Conservation (phyloP, 169 alveolate genomes). For the Cyclospora cayetanensis region DNA sequence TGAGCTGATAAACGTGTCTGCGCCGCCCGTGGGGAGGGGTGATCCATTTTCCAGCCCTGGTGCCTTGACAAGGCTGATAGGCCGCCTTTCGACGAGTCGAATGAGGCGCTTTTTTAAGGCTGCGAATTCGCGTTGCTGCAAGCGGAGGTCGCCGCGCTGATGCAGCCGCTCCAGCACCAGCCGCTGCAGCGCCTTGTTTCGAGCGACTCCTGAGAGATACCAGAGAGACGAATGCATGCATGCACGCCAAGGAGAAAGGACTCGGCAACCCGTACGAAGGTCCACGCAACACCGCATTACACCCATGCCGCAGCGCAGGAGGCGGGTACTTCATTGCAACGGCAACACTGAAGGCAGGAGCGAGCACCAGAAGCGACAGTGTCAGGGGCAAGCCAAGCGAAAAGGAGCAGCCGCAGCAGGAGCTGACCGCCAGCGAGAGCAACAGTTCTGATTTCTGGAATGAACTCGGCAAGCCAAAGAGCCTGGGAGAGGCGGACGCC, state of each 20-base stretch:
- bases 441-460: neutral
- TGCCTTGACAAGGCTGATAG: neutral
- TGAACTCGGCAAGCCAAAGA: neutral
- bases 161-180: slow-evolving; percentile 19
- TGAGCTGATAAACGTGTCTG: too few species aligned
- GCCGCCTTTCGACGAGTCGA: neutral
- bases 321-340: too few species aligned
- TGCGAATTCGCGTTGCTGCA: neutral
- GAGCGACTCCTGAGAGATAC: neutral
- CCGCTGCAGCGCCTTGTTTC: slow-evolving; percentile 1
- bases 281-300: too few species aligned
- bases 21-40: too few species aligned
- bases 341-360: neutral
- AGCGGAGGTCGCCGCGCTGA: neutral
- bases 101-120: neutral
- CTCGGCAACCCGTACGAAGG: too few species aligned
- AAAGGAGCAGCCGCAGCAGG: slow-evolving; percentile 3
- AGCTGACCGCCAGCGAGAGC: neutral
- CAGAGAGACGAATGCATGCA: neutral
- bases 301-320: too few species aligned
- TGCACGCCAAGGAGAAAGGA: neutral
- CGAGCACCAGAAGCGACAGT: neutral
- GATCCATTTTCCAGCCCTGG: too few species aligned
- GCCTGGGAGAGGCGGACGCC: neutral
- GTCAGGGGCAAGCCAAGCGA: neutral